These are phyloP conservation scores for Ceratocystis albifundus DNA, from an alignment of 2,329 filamentous ascomycete species.

Conservation along the genomic window DNA sequence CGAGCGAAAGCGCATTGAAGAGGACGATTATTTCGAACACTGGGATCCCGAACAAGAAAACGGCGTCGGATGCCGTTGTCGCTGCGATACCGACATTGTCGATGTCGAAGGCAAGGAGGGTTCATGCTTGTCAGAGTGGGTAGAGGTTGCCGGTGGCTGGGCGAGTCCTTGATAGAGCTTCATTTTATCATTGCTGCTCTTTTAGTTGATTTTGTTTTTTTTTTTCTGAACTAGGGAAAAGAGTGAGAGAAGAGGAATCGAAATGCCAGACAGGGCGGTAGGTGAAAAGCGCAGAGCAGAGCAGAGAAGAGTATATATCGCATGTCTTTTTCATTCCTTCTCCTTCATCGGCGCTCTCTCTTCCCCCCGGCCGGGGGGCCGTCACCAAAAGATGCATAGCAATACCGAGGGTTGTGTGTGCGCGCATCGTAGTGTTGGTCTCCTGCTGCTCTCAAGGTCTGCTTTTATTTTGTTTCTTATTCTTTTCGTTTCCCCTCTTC, in stretches of 20 bases:
- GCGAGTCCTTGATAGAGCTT: constrained; percentile 34
- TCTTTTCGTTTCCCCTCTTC: not conserved
- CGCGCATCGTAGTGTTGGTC: too few relatives aligned
- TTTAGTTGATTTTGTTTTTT: constrained; percentile 16
- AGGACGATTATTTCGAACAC: constrained; percentile 91
- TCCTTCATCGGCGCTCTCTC: not conserved
- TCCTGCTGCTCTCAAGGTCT: not conserved
- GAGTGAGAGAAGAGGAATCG: not conserved
- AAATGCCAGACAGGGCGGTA: not conserved
- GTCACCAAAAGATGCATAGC: not conserved
- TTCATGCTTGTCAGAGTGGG: constrained; percentile 91
- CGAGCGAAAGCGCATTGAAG: constrained; percentile 73
- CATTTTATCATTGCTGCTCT: constrained; percentile 10
- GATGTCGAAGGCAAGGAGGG: constrained; percentile 97
- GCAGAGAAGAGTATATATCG: not conserved
- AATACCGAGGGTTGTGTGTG: not conserved
- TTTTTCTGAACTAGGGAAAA: constrained; percentile 20
- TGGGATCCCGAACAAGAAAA: constrained; percentile 86
- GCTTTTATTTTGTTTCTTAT: not conserved
- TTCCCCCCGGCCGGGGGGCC: too few relatives aligned
- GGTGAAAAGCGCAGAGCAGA: too few relatives aligned
- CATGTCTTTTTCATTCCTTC: not conserved
- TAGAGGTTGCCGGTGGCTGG: constrained; percentile 93
- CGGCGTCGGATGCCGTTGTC: constrained; percentile 89
- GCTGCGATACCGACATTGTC: constrained; percentile 92